Conservation (phyloP, 306 rosid genomes). For the Vigna hirtella region DNA sequence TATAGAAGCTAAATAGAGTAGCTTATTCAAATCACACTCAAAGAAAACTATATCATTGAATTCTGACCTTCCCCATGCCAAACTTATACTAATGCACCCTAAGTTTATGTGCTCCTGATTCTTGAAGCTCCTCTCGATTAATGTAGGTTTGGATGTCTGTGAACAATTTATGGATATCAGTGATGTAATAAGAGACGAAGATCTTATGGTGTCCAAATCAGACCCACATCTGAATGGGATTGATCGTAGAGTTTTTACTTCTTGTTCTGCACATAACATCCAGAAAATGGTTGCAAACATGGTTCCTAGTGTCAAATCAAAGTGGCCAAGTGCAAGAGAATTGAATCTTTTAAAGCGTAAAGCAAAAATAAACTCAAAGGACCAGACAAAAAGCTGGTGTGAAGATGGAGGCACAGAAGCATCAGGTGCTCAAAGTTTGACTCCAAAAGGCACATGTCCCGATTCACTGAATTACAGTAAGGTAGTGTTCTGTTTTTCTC, state of each 20-base stretch:
- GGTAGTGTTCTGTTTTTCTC: conserved; percentile 56
- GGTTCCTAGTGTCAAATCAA: conserved; percentile 87
- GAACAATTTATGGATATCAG: conserved; percentile 97
- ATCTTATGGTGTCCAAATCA: conserved; percentile 73
- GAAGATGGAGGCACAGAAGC: conserved; percentile 83
- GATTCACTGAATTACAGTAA: conserved; percentile 65
- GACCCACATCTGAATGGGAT: conserved; percentile 68
- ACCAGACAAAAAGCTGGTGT: conserved; percentile 82
- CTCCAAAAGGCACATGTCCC: conserved; percentile 59
- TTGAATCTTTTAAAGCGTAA: conserved; percentile 89
- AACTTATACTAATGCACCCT: not conserved
- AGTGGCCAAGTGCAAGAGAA: conserved; percentile 96
- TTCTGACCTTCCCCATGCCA: not conserved
- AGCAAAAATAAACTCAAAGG: conserved; percentile 90
- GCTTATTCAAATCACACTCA: not conserved
- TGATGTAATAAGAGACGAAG: conserved; percentile 97
- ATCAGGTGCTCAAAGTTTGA: conserved; percentile 58
- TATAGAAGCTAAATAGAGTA: not conserved
- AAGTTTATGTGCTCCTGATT: conserved; percentile 35
- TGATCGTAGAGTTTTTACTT: conserved; percentile 71
- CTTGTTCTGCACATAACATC: conserved; percentile 74
- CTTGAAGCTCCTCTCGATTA: conserved; percentile 42
- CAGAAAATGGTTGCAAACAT: conserved; percentile 88
- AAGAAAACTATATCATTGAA: not conserved
- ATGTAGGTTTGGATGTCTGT: conserved; percentile 86